phyloP scores from a whole-genome alignment of 371 early-diverging fungal genomes.

The Nematocida ausubeli region DNA sequence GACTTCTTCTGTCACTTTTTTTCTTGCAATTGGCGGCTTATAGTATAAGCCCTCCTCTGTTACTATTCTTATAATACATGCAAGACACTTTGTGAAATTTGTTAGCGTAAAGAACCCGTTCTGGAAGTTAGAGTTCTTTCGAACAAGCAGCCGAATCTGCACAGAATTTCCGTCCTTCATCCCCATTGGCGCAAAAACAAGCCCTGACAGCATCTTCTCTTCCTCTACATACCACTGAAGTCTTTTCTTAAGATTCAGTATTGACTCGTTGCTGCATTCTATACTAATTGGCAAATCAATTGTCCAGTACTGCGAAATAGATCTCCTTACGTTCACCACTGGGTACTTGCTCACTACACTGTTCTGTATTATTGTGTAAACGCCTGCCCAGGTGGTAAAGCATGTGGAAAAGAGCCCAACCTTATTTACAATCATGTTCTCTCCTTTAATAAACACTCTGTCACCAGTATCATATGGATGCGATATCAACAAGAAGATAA shows the following conservation, averaged over 20 bases:
- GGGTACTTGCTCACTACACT: constrained; percentile 54
- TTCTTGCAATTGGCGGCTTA: constrained; percentile 42
- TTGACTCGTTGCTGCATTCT: constrained; percentile 51
- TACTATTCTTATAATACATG: constrained; percentile 51
- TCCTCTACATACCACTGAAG: constrained; percentile 53
- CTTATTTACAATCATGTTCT: constrained; percentile 66
- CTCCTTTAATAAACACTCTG: constrained; percentile 64
- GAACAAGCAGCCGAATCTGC: constrained; percentile 54
- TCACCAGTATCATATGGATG: constrained; percentile 69
- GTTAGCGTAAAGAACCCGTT: constrained; percentile 68
- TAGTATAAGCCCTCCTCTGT: constrained; percentile 55
- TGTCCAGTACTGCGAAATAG: constrained; percentile 59
- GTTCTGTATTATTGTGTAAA: constrained; percentile 63
- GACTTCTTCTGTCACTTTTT: constrained; percentile 30
- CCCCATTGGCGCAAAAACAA: constrained; percentile 40
- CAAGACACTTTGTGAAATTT: constrained; percentile 63
- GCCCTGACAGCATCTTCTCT: constrained; percentile 46
- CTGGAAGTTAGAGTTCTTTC: constrained; percentile 67
- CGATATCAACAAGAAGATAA: constrained; percentile 66
- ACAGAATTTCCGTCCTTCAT: constrained; percentile 54
- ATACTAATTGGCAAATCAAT: constrained; percentile 51
- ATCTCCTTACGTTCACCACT: constrained; percentile 64
- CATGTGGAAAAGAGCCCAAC: constrained; percentile 65
- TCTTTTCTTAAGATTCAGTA: constrained; percentile 51
- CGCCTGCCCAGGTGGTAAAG: constrained; percentile 66